Base-by-base conservation (phyloP, 23 red algal species). In the Agarophyton chilense region DNA sequence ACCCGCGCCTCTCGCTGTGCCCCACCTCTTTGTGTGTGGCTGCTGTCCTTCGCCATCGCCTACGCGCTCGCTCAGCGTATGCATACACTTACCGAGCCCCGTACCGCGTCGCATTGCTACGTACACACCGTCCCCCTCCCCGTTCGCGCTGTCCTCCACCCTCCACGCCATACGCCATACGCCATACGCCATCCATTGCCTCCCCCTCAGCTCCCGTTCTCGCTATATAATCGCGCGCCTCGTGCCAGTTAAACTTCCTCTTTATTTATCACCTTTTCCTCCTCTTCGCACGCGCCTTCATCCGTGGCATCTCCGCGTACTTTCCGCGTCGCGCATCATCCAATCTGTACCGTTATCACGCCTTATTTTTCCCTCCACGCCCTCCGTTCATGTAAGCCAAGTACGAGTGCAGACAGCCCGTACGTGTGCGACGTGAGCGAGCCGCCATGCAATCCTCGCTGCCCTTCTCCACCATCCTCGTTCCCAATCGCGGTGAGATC, bases 401-500 rank as follows among this genome's bases (percentile, higher is more conserved):
- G 31, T 12, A 31, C 60, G 35, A 65, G 29, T 65, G 60, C 60
- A 29, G 3, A 28, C 60, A 0, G 26, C 6, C 32, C 2, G 31
- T 65, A 65, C 26, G 60, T 36, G 60, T 33, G 60, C 60, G 31
- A 65, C 60, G 60, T 29, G 35, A 65, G 25, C 60, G 35, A 65
- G 33, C 60, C 26, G 31, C 31, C 60, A 65, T 65, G 60, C 60
- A 5, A 14, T 65, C 60, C 32, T 36, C 60, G 32, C 60, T 65
- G 29, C 60, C 60, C 60, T 65, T 65, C 60, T 18, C 60, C 60
- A 77, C 82, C 66, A 57, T 98, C 13, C 81, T 98, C 51, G 74
- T 98, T 10, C 91, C 95, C 54, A 98, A 98, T 79, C 90, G 95
- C 14, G 95, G 95, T 13, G 95, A 98, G 64, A 92, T 98, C 53